These are phyloP conservation scores for Diaporthe vexans DNA, from an alignment of 2,329 filamentous ascomycete genomes.

Conservation along the genomic window DNA sequence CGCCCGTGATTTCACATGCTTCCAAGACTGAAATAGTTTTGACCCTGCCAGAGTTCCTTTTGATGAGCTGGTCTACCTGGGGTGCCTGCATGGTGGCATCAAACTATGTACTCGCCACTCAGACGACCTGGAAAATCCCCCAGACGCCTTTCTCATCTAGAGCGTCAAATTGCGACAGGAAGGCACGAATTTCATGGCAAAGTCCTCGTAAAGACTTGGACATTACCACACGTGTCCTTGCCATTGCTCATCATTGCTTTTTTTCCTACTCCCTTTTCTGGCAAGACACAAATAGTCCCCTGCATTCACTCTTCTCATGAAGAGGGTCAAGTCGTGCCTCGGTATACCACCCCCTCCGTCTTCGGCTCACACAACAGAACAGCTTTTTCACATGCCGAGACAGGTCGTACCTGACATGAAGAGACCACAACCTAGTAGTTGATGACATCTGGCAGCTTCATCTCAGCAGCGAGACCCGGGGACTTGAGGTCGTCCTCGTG, in stretches of 20 bases:
- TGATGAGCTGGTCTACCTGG: not conserved
- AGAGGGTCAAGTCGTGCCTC: not conserved
- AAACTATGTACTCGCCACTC: not conserved
- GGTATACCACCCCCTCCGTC: not conserved
- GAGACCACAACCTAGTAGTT: conserved; percentile 1
- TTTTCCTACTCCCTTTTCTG: not conserved
- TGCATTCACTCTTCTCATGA: not conserved
- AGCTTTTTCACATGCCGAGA: not conserved
- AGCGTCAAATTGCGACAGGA: not conserved
- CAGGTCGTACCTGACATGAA: not conserved
- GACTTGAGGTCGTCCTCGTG: conserved; percentile 26
- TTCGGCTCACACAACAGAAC: not conserved
- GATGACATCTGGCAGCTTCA: conserved; percentile 27
- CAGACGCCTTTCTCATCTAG: not conserved
- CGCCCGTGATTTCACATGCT: not conserved
- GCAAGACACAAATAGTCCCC: no score
- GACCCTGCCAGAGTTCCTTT: conserved; percentile 16
- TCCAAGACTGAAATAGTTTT: not conserved
- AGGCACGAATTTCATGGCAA: no score
- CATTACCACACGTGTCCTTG: conserved; percentile 31
- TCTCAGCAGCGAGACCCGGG: not conserved
- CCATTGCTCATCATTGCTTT: conserved; percentile 35
- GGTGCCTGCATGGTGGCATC: not conserved
- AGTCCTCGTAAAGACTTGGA: no score
- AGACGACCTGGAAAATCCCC: not conserved